Conservation (phyloP, 179 eudicot genomes). For the Heliamphora pulchella region DNA sequence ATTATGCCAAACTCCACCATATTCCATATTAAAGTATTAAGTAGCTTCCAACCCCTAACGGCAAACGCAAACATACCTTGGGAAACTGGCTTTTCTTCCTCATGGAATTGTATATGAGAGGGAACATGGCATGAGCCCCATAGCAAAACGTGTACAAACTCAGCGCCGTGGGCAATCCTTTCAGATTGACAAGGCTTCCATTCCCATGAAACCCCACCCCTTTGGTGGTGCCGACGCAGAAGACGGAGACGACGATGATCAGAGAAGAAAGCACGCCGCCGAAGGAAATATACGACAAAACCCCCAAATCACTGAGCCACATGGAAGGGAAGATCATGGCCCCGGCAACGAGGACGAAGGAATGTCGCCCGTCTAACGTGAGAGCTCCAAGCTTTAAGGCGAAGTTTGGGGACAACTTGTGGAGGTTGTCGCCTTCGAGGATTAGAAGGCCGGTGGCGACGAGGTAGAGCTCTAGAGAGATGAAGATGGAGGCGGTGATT, state of each 20-base stretch:
- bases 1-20: too few species aligned
- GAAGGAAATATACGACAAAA: conserved; percentile 24
- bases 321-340: conserved; percentile 25
- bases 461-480: conserved; percentile 23
- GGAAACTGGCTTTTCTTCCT: conserved; percentile 22
- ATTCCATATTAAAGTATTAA: too few species aligned
- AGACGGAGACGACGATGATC: conserved; percentile 15
- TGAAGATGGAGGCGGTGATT: conserved; percentile 16
- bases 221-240: conserved; percentile 25
- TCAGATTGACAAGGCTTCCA: conserved; percentile 23
- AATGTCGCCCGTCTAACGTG: conserved; percentile 17
- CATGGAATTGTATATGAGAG: conserved; percentile 28
- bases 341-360: conserved; percentile 21
- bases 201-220: conserved; percentile 27
- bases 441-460: conserved; percentile 29
- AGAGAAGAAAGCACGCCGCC: conserved; percentile 27
- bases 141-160: conserved; percentile 33
- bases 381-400: conserved; percentile 19
- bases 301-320: conserved; percentile 26
- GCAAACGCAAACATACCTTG: conserved; percentile 14
- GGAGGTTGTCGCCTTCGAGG: conserved; percentile 32
- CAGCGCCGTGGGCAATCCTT: conserved; percentile 32
- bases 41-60: too few species aligned
- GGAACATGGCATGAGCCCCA: conserved; percentile 34
- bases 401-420: conserved; percentile 25